Evolutionary conservation across 2,329 filamentous ascomycete species (phyloP).

Genomic region (Plenodomus tracheiphilus): DNA sequence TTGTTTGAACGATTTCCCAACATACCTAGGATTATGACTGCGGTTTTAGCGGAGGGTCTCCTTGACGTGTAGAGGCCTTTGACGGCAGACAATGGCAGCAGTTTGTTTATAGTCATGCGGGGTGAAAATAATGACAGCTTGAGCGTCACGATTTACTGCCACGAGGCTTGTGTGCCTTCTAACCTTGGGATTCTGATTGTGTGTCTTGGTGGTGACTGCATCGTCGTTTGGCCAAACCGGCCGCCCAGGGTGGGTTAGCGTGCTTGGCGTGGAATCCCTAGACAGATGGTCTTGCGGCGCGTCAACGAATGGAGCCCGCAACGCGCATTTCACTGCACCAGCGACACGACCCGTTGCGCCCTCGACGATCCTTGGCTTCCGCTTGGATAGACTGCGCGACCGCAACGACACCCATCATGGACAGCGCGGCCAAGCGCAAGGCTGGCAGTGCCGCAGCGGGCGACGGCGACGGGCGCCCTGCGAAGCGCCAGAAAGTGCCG

Average conservation of each 20-base stretch:
- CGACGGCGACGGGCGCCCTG: conserved; percentile 57
- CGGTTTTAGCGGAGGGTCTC: conserved; percentile 23
- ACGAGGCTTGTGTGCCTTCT: no score
- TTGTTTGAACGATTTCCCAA: conserved; percentile 12
- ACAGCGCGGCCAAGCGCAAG: conserved; percentile 60
- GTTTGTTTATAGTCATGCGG: neutral
- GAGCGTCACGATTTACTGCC: no score
- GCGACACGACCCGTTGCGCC: conserved; percentile 24
- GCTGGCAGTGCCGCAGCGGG: conserved; percentile 52
- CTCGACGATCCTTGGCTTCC: conserved; percentile 9
- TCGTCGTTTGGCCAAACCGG: neutral
- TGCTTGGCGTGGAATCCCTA: conserved; percentile 15
- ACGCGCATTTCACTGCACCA: conserved; percentile 41
- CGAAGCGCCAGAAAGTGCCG: conserved; percentile 63
- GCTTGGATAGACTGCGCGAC: conserved; percentile 38
- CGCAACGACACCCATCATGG: conserved; percentile 39
- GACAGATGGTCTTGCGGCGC: conserved; percentile 20
- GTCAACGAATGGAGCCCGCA: conserved; percentile 23
- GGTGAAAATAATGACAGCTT: no score
- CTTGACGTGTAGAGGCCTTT: conserved; percentile 35
- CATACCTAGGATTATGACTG: conserved; percentile 23
- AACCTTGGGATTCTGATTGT: no score
- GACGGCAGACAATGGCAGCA: neutral
- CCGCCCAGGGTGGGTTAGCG: conserved; percentile 6
- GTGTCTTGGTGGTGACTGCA: neutral